Evolutionary conservation across 179 eudicot genomes (phyloP).

Genomic region (Gypsophila paniculata): DNA sequence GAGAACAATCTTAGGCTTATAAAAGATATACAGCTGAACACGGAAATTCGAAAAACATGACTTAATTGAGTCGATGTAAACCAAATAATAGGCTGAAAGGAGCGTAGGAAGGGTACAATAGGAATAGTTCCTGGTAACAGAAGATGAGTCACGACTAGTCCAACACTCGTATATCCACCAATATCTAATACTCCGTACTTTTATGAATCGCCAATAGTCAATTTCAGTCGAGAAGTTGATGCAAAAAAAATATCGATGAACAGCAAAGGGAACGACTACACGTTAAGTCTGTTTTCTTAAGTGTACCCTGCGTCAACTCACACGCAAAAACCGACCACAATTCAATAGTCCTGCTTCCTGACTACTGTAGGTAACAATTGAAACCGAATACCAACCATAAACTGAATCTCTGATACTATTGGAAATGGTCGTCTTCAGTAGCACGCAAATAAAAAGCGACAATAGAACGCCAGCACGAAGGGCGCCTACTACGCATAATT

Average conservation of each 20-base stretch:
- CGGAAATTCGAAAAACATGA: background rate
- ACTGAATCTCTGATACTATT: background rate
- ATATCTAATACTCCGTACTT: no score
- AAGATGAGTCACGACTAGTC: no score
- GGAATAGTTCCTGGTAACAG: no score
- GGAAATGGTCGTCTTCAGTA: background rate
- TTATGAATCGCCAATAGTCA: no score
- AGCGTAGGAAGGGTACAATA: background rate
- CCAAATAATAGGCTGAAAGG: background rate
- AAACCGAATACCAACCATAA: background rate
- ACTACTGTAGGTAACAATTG: background rate
- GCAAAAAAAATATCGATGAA: background rate
- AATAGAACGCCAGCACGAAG: background rate
- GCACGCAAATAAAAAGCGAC: background rate
- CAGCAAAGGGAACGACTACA: background rate
- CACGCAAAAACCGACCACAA: background rate
- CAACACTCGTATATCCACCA: no score
- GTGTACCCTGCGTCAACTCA: background rate
- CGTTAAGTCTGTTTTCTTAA: no score
- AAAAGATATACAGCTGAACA: background rate
- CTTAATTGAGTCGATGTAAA: background rate
- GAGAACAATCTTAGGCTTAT: background rate
- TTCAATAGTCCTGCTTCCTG: slow-evolving; percentile 1
- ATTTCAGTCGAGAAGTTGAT: slow-evolving; percentile 1
- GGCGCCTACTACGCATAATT: background rate